These are phyloP conservation scores for Eimeria falciformis DNA, from an alignment of 169 alveolate genomes.

Conservation along the genomic window DNA sequence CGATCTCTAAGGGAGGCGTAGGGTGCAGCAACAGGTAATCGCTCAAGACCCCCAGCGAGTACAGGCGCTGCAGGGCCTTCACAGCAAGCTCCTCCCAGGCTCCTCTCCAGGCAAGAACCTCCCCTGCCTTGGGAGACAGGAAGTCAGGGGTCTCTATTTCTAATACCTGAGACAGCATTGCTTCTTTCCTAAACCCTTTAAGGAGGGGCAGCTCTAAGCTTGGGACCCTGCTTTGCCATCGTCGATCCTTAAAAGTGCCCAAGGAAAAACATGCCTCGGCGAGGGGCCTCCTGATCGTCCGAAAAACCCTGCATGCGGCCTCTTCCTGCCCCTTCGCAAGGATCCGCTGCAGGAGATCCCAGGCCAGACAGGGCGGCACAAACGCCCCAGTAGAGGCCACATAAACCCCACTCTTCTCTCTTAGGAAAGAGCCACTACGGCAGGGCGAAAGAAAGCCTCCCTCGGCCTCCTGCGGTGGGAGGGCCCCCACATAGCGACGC, in stretches of 20 bases:
- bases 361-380: background rate
- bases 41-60: background rate
- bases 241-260: background rate
- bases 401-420: background rate
- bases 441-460: no score
- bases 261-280: background rate
- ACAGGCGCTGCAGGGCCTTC: background rate
- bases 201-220: slow-evolving; percentile 11
- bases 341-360: slow-evolving; percentile 24
- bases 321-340: background rate
- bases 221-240: background rate
- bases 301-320: background rate
- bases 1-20: background rate
- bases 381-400: slow-evolving; percentile 6
- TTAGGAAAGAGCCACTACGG: no score
- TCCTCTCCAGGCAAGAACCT: background rate
- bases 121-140: background rate
- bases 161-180: background rate
- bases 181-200: background rate
- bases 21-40: slow-evolving; percentile 12
- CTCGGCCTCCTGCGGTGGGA: background rate
- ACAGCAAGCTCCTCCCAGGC: slow-evolving; percentile 19
- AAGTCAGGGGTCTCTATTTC: background rate
- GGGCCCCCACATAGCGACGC: background rate
- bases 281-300: background rate